A percentile compares a stretch with the other conserved stretches of the same genome.
phyloP scores from a whole-genome alignment of 257 asterid genomes.

The Avicennia marina region DNA sequence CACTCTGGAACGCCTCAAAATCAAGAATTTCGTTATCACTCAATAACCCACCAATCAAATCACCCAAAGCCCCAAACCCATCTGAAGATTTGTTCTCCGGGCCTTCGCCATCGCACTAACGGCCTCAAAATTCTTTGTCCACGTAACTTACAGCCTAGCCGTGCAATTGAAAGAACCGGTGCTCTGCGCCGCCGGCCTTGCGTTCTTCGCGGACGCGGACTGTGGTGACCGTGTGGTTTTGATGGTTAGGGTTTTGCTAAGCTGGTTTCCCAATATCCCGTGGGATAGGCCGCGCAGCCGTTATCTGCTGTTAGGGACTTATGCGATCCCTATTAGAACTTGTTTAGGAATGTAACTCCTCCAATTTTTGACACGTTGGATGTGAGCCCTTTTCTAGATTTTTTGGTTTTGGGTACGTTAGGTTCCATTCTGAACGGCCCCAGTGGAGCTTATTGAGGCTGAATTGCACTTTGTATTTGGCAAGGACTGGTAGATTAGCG shows the following conservation, averaged over 20 bases:
- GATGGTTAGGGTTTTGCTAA: conserved; percentile 82
- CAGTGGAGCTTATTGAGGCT: background rate
- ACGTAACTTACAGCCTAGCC: conserved; percentile 27
- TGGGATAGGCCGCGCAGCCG: conserved; percentile 89
- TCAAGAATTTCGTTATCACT: conserved; percentile 29
- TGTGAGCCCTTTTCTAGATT: conserved; percentile 78
- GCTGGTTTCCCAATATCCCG: conserved; percentile 95
- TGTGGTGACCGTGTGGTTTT: conserved; percentile 82
- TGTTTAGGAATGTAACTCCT: conserved; percentile 82
- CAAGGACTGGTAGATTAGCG: background rate
- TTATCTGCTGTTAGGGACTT: conserved; percentile 40
- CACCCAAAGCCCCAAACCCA: conserved; percentile 3
- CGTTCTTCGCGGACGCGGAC: conserved; percentile 90
- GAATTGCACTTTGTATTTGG: conserved; percentile 4
- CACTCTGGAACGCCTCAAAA: conserved; percentile 19
- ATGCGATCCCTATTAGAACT: conserved; percentile 76
- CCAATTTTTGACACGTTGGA: conserved; percentile 77
- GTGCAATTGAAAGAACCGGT: conserved; percentile 41
- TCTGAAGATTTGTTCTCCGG: conserved; percentile 42
- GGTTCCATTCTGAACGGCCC: conserved; percentile 66
- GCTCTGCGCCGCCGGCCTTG: conserved; percentile 46
- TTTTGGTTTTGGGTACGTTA: conserved; percentile 72
- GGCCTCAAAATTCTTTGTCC: conserved; percentile 40
- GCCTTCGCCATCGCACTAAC: conserved; percentile 42
- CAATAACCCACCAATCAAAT: background rate